phyloP scores from a whole-genome alignment of 768 basidiomycete species.

The Tricholoma furcatifolium region DNA sequence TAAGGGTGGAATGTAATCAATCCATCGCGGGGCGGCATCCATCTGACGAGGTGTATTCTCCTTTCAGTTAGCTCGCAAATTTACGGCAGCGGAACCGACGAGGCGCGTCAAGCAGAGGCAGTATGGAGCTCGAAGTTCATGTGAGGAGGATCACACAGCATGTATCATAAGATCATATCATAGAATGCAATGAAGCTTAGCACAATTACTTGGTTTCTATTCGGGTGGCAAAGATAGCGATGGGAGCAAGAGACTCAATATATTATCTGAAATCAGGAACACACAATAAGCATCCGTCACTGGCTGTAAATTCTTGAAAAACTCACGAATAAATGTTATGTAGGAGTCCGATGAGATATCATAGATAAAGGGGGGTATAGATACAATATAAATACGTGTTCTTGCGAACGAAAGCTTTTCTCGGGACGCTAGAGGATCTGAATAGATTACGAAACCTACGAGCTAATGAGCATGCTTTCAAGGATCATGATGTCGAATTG shows the following conservation, averaged over 20 bases:
- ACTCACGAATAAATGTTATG: slow-evolving; percentile 18
- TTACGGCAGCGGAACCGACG: slow-evolving; percentile 45
- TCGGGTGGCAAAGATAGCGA: slow-evolving; percentile 1
- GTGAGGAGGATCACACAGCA: slow-evolving; percentile 18
- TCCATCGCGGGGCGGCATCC: neutral
- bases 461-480: neutral
- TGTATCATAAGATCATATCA: neutral
- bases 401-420: neutral
- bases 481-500: neutral
- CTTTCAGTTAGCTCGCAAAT: slow-evolving; percentile 46
- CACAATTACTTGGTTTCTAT: slow-evolving; percentile 11
- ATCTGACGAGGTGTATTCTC: slow-evolving; percentile 12
- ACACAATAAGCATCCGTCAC: slow-evolving; percentile 17
- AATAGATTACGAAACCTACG: slow-evolving; percentile 11
- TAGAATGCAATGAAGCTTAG: neutral
- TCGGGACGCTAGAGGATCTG: slow-evolving; percentile 4
- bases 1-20: slow-evolving; percentile 24
- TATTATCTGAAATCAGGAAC: slow-evolving; percentile 19
- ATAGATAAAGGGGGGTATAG: slow-evolving; percentile 11
- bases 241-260: slow-evolving; percentile 6
- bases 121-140: slow-evolving; percentile 55
- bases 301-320: neutral
- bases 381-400: slow-evolving; percentile 18
- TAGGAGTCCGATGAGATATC: neutral
- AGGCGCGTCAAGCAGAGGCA: slow-evolving; percentile 50